Percentiles rank a stretch among this genome's conserved stretches.
Conservation (phyloP, 345 rosid species). For the Balakata baccata region DNA sequence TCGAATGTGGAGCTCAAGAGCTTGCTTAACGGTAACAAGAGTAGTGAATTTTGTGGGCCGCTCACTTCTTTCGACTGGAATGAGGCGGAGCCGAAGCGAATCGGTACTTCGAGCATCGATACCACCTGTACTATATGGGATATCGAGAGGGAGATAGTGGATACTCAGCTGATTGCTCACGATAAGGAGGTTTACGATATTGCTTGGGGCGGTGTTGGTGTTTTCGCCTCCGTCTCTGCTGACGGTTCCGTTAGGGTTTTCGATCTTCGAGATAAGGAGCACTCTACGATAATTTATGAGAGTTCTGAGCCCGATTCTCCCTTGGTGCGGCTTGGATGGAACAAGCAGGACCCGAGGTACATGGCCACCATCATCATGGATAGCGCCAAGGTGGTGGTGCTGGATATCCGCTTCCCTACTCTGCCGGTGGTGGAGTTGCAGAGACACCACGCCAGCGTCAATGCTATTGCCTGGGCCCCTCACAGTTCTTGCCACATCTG, state of each 20-base stretch:
- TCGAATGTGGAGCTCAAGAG: constrained; percentile 66
- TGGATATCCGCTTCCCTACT: constrained; percentile 90
- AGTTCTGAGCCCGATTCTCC: constrained; percentile 95
- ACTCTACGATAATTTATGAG: constrained; percentile 86
- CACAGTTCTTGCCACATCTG: constrained; percentile 95
- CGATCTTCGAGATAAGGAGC: constrained; percentile 85
- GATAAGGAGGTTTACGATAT: constrained; percentile 97
- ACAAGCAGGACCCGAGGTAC: constrained; percentile 95
- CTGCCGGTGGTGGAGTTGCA: constrained; percentile 91
- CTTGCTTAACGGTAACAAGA: constrained; percentile 82
- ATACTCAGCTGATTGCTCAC: constrained; percentile 92
- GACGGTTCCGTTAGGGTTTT: constrained; percentile 91
- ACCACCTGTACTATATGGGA: constrained; percentile 98
- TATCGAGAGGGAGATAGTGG: constrained; percentile 81
- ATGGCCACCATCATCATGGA: constrained; percentile 98
- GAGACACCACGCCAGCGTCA: constrained; percentile 83
- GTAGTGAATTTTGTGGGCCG: constrained; percentile 86
- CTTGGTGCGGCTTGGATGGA: constrained; percentile 87
- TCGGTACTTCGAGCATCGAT: constrained; percentile 87
- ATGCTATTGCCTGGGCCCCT: constrained; percentile 98
- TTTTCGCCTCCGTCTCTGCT: constrained; percentile 87
- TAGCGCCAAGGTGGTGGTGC: constrained; percentile 84
- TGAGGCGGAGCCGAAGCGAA: constrained; percentile 87
- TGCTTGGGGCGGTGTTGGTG: constrained; percentile 97
- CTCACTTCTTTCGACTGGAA: constrained; percentile 94